phyloP scores from a whole-genome alignment of 2,329 filamentous ascomycete genomes.

The Monilinia laxa region DNA sequence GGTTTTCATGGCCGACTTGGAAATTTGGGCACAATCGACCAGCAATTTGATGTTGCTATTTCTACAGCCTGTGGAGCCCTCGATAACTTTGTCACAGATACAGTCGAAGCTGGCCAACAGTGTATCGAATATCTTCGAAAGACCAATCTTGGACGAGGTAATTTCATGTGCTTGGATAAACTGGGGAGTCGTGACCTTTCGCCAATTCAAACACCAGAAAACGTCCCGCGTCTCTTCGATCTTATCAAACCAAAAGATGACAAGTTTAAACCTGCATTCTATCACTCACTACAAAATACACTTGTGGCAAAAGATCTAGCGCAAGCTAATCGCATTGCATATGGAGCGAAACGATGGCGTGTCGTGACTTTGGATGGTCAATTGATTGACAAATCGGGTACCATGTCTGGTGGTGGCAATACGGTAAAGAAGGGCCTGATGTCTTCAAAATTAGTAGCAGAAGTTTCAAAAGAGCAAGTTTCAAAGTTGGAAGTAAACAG shows the following conservation, averaged over 20 bases:
- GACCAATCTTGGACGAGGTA: slow-evolving; percentile 93
- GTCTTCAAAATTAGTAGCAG: slow-evolving; percentile 91
- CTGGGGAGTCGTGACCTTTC: slow-evolving; percentile 75
- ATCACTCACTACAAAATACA: slow-evolving; percentile 92
- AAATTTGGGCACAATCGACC: slow-evolving; percentile 89
- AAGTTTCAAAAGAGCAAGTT: slow-evolving; percentile 86
- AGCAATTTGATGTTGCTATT: slow-evolving; percentile 95
- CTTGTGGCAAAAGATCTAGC: slow-evolving; percentile 87
- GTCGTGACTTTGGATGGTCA: slow-evolving; percentile 95
- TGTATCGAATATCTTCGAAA: slow-evolving; percentile 97
- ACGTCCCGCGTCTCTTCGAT: slow-evolving; percentile 89
- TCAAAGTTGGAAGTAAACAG: slow-evolving; percentile 82
- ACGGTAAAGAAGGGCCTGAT: slow-evolving; percentile 89
- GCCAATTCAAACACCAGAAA: slow-evolving; percentile 82
- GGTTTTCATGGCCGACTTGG: slow-evolving; percentile 95
- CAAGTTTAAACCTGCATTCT: slow-evolving; percentile 86
- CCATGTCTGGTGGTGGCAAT: slow-evolving; percentile 95
- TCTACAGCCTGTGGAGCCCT: slow-evolving; percentile 90
- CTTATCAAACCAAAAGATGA: slow-evolving; percentile 86
- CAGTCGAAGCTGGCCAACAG: slow-evolving; percentile 92
- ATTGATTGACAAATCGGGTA: slow-evolving; percentile 96
- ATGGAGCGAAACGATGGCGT: slow-evolving; percentile 89
- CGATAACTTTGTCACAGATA: slow-evolving; percentile 96
- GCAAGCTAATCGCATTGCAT: slow-evolving; percentile 97
- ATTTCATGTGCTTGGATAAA: slow-evolving; percentile 94